A percentile compares a stretch with the other conserved stretches of the same genome.
Conservation (phyloP, 371 early-diverging fungal genomes). For the Circinella umbellata region DNA sequence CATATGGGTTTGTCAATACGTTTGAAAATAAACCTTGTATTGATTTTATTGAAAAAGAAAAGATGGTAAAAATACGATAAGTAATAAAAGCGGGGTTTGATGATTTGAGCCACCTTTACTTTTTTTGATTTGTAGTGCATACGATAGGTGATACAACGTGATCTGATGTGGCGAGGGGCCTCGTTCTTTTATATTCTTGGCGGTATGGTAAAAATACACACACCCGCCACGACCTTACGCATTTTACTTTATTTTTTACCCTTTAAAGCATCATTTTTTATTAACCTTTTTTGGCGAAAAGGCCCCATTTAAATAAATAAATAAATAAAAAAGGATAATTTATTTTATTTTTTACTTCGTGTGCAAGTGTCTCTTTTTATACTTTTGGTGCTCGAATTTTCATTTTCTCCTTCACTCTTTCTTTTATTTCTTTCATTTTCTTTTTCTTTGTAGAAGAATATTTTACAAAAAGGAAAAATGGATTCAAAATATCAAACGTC, state of each 20-base stretch:
- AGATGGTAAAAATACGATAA: neutral
- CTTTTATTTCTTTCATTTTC: neutral
- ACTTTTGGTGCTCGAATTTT: neutral
- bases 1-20: neutral
- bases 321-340: neutral
- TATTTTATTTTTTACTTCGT: neutral
- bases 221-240: neutral
- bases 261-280: neutral
- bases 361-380: neutral
- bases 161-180: constrained; percentile 4
- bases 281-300: neutral
- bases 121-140: neutral
- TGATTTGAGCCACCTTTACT: neutral
- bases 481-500: constrained; percentile 2
- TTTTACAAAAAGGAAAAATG: neutral
- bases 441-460: no score
- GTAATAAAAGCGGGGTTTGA: neutral
- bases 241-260: neutral
- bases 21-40: neutral
- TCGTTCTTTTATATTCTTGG: constrained; percentile 1
- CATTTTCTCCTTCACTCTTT: neutral
- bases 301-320: neutral
- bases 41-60: neutral
- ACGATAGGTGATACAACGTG: neutral
- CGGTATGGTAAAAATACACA: neutral